A percentile compares a stretch with the other conserved stretches of the same genome.
phyloP scores from a whole-genome alignment of 148 eudicot genomes.

The Fagopyrum esculentum region DNA sequence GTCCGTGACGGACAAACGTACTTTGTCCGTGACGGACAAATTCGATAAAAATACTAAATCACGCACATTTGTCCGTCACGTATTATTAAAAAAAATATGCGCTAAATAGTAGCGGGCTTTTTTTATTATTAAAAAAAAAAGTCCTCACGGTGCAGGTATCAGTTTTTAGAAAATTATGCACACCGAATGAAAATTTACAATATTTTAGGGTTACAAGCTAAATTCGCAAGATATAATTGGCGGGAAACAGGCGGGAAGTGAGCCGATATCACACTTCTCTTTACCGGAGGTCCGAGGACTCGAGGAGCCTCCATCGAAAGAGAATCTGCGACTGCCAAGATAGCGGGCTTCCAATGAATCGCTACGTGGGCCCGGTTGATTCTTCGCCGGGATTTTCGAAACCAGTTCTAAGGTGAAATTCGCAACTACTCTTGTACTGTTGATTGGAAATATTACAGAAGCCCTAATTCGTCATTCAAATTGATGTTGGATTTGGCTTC shows the following conservation, averaged over 20 bases:
- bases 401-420: not conserved
- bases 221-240: not conserved
- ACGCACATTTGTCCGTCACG: too few species aligned
- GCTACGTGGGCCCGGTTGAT: not conserved
- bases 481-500: not conserved
- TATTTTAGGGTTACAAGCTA: too few species aligned
- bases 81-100: too few species aligned
- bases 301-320: not conserved
- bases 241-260: slow-evolving; percentile 8
- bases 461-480: not conserved
- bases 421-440: not conserved
- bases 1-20: too few species aligned
- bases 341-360: not conserved
- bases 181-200: too few species aligned
- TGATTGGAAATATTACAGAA: slow-evolving; percentile 5
- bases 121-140: too few species aligned
- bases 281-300: not conserved
- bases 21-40: too few species aligned
- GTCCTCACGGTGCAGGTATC: too few species aligned
- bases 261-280: not conserved
- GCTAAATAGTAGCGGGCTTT: too few species aligned
- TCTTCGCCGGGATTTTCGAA: not conserved
- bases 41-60: too few species aligned
- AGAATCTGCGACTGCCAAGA: slow-evolving; percentile 7
- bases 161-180: too few species aligned